Evolutionary conservation across 371 early-diverging fungal genomes (phyloP), one percentile per base, ranked within the genome.

Genomic region (Haplosporangium sp.): DNA sequence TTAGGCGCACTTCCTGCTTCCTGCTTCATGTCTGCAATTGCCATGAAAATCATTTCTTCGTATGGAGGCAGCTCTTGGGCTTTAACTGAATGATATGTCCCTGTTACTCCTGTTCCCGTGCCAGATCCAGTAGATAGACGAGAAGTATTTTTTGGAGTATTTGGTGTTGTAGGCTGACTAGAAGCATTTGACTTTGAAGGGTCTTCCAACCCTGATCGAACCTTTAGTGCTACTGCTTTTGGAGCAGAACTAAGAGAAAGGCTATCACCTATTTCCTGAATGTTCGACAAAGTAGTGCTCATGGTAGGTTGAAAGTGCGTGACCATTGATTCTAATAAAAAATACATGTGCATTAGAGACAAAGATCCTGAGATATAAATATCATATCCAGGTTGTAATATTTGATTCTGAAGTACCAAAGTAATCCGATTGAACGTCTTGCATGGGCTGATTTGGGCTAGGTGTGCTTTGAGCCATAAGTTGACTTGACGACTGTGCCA

Each of bases 21-120:
- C 38, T 82, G 64, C 10, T 69, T 71, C 44, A 84, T 55, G 4
- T 72, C 74, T 1, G 72, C 69, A n/a, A 82, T 73, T 13, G 84
- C 84, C 71, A 59, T 70, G 27, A 82, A 82, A 19, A 84, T 84
- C 84, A 84, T 84, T 60, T 84, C 84, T 37, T 84, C 84, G 39
- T 84, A 84, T 10, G 84, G 82, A 10, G 84, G 84, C 40, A 84
- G 42, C 39, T 84, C 82, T 40, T 67, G 70, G 10, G 73, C 70
- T 45, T 76, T 79, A 50, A 69, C 66, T 15, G 77, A 69, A 59
- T 66, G 55, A 39, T 76, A 68, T 15, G 60, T 8, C 17, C 67
- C 63, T 17, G 63, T 47, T 3, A 57, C 34, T 4, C 72, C 72
- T 0, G 72, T 27, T 5, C 72, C 72, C n/a, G 72, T 11, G 9